Percentiles rank a stretch among this genome's conserved stretches.
Evolutionary conservation across 2,329 filamentous ascomycete species (phyloP).

Genomic region (Thelonectria rubi): DNA sequence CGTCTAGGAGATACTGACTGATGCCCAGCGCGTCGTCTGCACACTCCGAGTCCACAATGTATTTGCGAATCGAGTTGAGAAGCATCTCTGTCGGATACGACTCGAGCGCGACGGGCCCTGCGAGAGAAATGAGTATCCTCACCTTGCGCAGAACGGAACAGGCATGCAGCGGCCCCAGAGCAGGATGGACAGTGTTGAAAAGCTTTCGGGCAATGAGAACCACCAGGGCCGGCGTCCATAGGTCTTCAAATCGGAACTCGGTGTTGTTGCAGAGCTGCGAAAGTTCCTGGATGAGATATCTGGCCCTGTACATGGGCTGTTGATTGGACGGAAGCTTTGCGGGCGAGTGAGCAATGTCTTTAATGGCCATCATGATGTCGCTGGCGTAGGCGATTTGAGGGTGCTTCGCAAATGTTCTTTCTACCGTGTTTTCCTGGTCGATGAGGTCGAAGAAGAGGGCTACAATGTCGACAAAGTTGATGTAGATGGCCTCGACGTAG

Average conservation of each 20-base stretch:
- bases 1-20: conserved; percentile 80
- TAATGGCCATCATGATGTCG: conserved; percentile 74
- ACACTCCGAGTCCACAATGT: conserved; percentile 84
- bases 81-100: conserved; percentile 93
- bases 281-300: conserved; percentile 78
- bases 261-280: conserved; percentile 80
- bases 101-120: conserved; percentile 74
- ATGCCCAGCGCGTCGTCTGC: conserved; percentile 91
- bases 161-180: conserved; percentile 85
- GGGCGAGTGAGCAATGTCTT: conserved; percentile 70
- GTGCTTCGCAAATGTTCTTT: conserved; percentile 71
- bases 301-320: conserved; percentile 86
- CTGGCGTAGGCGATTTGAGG: conserved; percentile 68
- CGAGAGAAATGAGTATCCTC: conserved; percentile 80
- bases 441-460: conserved; percentile 79
- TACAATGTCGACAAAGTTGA: conserved; percentile 80
- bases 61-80: conserved; percentile 79
- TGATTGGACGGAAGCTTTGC: conserved; percentile 77
- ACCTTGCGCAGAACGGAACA: conserved; percentile 89
- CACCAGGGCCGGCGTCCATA: conserved; percentile 82
- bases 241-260: conserved; percentile 66
- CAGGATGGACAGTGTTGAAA: conserved; percentile 81
- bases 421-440: conserved; percentile 78
- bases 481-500: conserved; percentile 70
- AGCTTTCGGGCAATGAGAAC: conserved; percentile 79